phyloP scores from a whole-genome alignment of 441 rosid species.

The Manihot esculenta region DNA sequence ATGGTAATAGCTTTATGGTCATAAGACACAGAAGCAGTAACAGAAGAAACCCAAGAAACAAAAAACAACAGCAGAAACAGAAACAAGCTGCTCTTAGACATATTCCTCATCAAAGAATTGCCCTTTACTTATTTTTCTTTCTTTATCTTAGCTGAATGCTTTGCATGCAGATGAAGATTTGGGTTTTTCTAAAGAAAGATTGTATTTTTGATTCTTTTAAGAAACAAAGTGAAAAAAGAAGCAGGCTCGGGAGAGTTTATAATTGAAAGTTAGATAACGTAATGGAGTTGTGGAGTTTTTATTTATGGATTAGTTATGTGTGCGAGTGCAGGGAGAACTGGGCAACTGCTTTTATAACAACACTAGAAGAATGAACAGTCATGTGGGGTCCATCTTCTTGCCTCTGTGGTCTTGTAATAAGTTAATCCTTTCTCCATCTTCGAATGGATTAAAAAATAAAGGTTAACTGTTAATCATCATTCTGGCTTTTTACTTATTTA shows the following conservation, averaged over 20 bases:
- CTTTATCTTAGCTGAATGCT: background rate
- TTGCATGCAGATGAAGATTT: background rate
- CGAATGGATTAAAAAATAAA: too few relatives aligned
- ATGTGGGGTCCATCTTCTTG: slow-evolving; percentile 1
- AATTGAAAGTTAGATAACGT: background rate
- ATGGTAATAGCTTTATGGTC: slow-evolving; percentile 46
- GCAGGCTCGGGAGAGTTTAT: slow-evolving; percentile 7
- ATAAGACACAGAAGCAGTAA: slow-evolving; percentile 48
- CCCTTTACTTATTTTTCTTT: too few relatives aligned
- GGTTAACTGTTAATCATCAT: background rate
- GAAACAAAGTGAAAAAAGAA: slow-evolving; percentile 18
- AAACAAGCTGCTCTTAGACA: slow-evolving; percentile 19
- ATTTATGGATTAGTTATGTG: background rate
- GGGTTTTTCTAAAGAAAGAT: background rate
- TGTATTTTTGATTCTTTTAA: slow-evolving; percentile 26
- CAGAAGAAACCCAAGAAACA: slow-evolving; percentile 44
- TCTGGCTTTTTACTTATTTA: background rate
- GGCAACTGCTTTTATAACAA: slow-evolving; percentile 18
- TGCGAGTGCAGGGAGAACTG: background rate
- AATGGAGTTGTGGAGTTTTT: slow-evolving; percentile 7
- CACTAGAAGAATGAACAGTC: background rate
- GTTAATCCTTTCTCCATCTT: too few relatives aligned
- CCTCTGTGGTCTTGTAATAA: background rate
- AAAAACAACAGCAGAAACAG: slow-evolving; percentile 24
- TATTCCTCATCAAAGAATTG: slow-evolving; percentile 15